Evolutionary conservation across 768 basidiomycete species (phyloP).

Genomic region (Crepidotus variabilis): DNA sequence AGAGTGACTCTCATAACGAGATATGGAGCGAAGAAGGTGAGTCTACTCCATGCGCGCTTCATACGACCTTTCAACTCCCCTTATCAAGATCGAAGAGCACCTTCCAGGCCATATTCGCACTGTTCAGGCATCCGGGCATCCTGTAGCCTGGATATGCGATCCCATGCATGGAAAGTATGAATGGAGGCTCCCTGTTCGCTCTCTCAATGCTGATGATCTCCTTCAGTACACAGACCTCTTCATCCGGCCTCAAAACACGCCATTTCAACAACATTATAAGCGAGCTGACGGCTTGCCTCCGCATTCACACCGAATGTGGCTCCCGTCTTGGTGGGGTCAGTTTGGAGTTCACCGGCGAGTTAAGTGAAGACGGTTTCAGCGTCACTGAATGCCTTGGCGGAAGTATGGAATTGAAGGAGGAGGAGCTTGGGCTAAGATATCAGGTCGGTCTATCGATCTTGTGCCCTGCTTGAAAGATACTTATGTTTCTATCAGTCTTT

Average conservation of each 20-base stretch:
- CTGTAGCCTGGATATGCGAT: conserved; percentile 93
- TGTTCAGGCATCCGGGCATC: conserved; percentile 78
- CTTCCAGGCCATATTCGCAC: conserved; percentile 79
- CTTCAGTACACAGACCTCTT: conserved; percentile 76
- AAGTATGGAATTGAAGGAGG: conserved; percentile 90
- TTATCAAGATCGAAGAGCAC: conserved; percentile 59
- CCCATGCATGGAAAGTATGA: conserved; percentile 98
- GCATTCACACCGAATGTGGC: conserved; percentile 69
- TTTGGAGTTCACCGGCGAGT: conserved; percentile 89
- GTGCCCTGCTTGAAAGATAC: background rate
- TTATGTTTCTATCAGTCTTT: conserved; percentile 52
- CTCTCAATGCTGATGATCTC: background rate
- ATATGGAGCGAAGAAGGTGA: conserved; percentile 85
- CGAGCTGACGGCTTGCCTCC: conserved; percentile 79
- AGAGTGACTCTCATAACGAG: conserved; percentile 89
- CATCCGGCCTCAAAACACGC: conserved; percentile 82
- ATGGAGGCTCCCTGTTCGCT: background rate
- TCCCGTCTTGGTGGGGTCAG: conserved; percentile 83
- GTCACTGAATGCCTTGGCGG: conserved; percentile 98
- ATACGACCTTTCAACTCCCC: background rate
- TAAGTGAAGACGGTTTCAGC: conserved; percentile 86
- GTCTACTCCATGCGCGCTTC: conserved; percentile 4
- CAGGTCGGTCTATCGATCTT: conserved; percentile 44
- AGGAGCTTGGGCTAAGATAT: conserved; percentile 87
- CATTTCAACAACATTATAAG: conserved; percentile 85